Percentiles rank a stretch among this genome's conserved stretches.
Evolutionary conservation across 2,329 filamentous ascomycete species (phyloP).

Genomic region (Phialophora chinensis): DNA sequence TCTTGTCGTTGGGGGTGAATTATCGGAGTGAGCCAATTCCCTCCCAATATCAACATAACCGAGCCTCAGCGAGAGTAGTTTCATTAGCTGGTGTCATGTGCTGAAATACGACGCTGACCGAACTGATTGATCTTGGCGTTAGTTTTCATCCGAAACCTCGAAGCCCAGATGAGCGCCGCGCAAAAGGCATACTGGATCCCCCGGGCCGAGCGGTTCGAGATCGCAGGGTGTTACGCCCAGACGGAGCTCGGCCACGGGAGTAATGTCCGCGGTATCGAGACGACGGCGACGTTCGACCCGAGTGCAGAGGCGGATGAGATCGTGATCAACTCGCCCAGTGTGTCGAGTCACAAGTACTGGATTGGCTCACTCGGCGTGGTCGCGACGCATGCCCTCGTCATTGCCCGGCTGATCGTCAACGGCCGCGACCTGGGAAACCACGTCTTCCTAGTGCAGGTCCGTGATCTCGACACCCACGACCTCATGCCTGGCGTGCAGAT

Average conservation of each 20-base stretch:
- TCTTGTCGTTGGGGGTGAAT: slow-evolving; percentile 9
- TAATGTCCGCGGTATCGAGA: slow-evolving; percentile 42
- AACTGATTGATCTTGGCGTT: not conserved
- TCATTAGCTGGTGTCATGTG: not conserved
- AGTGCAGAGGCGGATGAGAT: slow-evolving; percentile 40
- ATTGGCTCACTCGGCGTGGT: slow-evolving; percentile 41
- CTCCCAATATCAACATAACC: not conserved
- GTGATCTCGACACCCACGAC: slow-evolving; percentile 39
- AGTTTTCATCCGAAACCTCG: slow-evolving; percentile 37
- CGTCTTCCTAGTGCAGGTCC: slow-evolving; percentile 42
- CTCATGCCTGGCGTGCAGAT: slow-evolving; percentile 40
- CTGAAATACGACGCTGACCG: not conserved
- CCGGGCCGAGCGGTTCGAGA: slow-evolving; percentile 38
- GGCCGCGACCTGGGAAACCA: slow-evolving; percentile 42
- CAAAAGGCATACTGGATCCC: slow-evolving; percentile 39
- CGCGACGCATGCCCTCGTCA: slow-evolving; percentile 42
- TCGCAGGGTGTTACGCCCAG: slow-evolving; percentile 43
- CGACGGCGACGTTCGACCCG: slow-evolving; percentile 43
- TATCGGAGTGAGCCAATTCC: slow-evolving; percentile 12
- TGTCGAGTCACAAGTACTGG: slow-evolving; percentile 44
- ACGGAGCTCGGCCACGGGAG: slow-evolving; percentile 44
- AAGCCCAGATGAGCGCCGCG: slow-evolving; percentile 37
- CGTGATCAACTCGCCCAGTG: slow-evolving; percentile 42
- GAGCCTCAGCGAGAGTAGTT: not conserved
- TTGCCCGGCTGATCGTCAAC: slow-evolving; percentile 42